Base-by-base conservation (phyloP, 768 basidiomycete species). In the Hypholoma fasciculare region DNA sequence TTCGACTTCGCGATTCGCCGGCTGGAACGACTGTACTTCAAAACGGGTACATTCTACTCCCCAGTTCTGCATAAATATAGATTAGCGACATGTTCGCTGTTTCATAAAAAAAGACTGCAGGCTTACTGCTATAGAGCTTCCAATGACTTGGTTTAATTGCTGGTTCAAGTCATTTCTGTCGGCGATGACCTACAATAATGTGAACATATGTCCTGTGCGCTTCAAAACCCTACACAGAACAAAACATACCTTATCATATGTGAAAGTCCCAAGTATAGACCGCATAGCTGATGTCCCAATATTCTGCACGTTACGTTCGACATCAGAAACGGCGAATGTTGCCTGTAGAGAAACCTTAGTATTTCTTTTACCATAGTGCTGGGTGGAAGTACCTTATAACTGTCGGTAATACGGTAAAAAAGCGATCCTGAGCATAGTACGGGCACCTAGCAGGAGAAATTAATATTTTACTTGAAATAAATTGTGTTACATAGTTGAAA, bases 1-100 rank as follows among this genome's bases (percentile, higher is more conserved):
- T 73, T 85, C 83, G 20, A 85, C 82, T 62, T 84, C 82, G n/a
- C 82, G 76, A 54, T 85, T 85, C 3, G 80, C 79, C 1, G 83
- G 83, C 59, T 84, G 78, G 76, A 85, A 85, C 0, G 77, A 78
- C 62, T 85, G 83, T n/a, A 84, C 73, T 61, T 85, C 83, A 62
- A 84, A 85, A 57, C 82, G 70, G 7, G 82, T 81, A 56, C 83
- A 83, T 54, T 82, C 78, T 6, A 85, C 82, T 38, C 83, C 83
- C 83, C 83, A 85, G 58, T 74, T 78, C 78, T 81, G 52, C 11
- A 9, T 6, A 39, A 14, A 37, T 7, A 11, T 16, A 19, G 40
- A 36, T 34, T 7, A 55, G 27, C 16, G 54, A 38, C 17, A 19
- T 36, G 11, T 13, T 9, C 11, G 16, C 12, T 16, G 23, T 12